These are phyloP conservation scores for Xylogone sp. DNA, from an alignment of 2,329 filamentous ascomycete genomes.

Conservation along the genomic window DNA sequence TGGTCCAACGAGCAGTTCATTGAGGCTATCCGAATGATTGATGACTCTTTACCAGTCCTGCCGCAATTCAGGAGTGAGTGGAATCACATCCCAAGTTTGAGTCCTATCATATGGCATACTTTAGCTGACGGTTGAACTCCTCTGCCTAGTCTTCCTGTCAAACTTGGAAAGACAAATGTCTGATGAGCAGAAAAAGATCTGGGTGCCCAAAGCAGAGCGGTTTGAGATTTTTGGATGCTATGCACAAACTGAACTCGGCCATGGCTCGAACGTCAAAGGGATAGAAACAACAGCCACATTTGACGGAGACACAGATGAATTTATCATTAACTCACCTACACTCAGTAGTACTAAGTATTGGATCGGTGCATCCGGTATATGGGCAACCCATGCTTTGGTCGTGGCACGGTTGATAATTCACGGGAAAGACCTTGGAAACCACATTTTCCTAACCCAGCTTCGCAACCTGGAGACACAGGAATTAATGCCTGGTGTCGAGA, in stretches of 20 bases:
- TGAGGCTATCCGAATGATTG: neutral
- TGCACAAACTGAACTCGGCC: conserved; percentile 29
- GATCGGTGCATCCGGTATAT: conserved; percentile 26
- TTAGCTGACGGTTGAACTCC: neutral
- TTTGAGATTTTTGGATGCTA: conserved; percentile 26
- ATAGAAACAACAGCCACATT: conserved; percentile 31
- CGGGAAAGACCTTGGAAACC: conserved; percentile 24
- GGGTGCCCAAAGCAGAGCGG: conserved; percentile 11
- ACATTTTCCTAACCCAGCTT: conserved; percentile 28
- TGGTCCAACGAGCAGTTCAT: neutral
- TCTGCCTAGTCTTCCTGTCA: conserved; percentile 4
- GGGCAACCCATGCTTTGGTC: conserved; percentile 26
- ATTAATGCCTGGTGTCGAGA: conserved; percentile 22
- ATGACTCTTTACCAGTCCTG: neutral
- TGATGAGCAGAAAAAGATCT: conserved; percentile 9
- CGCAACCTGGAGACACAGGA: conserved; percentile 22
- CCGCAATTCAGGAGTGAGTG: neutral
- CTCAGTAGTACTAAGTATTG: conserved; percentile 27
- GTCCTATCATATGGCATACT: neutral
- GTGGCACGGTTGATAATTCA: conserved; percentile 26
- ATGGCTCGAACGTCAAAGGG: conserved; percentile 27
- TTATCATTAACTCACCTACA: conserved; percentile 27
- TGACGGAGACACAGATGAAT: conserved; percentile 23
- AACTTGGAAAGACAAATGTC: conserved; percentile 7
- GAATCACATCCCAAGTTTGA: neutral